Evolutionary conservation across 768 basidiomycete genomes (phyloP), one percentile per base, ranked within the genome.

Genomic region (Amanita subjunquillea): DNA sequence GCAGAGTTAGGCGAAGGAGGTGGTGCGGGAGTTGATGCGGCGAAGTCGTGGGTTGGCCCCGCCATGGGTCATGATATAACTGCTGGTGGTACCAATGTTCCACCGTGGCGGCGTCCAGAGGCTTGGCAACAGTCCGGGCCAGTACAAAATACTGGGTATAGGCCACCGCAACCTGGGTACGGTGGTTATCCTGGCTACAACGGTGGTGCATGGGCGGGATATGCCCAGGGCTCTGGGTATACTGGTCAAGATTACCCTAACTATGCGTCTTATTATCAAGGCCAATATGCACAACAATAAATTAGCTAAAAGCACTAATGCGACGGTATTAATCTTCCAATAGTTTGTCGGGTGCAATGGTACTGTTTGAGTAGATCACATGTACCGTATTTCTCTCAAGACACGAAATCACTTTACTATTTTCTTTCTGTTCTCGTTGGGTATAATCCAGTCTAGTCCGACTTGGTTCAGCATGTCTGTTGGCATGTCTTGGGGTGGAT

Each of bases 1-100:
- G 93, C 91, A 47, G 96, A 99, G 72, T 79, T 99, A 36, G 96
- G 96, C 50, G 96, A 99, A 71, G 78, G 79, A 32, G 79, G 81
- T 45, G 70, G 72, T 29, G 67, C 74, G 48, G 71, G 72, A 36
- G 74, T 72, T 49, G 86, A 83, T 62, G 66, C 72, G 40, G 69
- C 68, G 55, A 79, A 76, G 60, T 64, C 75, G 13, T 80, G 78
- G 79, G 72, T 74, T 46, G 72, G 69, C 50, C 72, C 75, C 5
- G 67, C 63, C 57, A 69, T 69, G 61, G 74, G 76, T 29, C 85
- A 85, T 69, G 79, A 84, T 57, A 83, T 83, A 56, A 79, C 82
- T 27, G 78, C 79, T 61, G 84, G 83, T 58, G 87, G 88, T 52
- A 82, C 86, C 46, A 89, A 85, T 61, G 78, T 91, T 54, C 90